phyloP scores from a whole-genome alignment of 75 land plant genomes.

The Sequoia sempervirens region DNA sequence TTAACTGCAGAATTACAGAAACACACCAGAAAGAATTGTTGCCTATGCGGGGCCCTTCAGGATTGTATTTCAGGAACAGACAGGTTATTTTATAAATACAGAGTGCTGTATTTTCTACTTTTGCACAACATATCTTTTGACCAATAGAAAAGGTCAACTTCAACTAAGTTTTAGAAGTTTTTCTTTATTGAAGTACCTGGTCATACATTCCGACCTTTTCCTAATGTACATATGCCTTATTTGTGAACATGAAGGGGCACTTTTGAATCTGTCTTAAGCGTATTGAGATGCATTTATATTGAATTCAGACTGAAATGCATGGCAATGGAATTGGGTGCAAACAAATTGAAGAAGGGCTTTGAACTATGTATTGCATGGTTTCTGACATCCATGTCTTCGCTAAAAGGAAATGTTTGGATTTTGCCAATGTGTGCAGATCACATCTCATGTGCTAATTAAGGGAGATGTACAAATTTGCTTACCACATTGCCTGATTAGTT shows the following conservation, averaged over 20 bases:
- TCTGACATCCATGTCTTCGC: not conserved
- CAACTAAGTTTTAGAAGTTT: not conserved
- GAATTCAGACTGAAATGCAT: not conserved
- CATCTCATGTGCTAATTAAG: not conserved
- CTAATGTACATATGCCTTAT: not conserved
- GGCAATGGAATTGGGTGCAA: not conserved
- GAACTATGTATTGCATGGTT: not conserved
- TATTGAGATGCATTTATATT: not conserved
- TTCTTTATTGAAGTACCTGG: not conserved
- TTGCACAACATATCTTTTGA: not conserved
- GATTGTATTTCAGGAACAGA: not conserved
- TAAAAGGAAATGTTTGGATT: not conserved
- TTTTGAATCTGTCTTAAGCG: not conserved
- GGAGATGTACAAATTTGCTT: not conserved
- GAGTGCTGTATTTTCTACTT: not conserved
- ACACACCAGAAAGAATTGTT: not conserved
- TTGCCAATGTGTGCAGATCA: not conserved
- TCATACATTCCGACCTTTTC: not conserved
- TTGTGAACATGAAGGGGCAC: not conserved
- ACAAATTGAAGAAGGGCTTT: not conserved
- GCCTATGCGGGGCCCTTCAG: not conserved
- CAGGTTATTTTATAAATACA: not conserved
- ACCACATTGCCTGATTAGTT: not conserved
- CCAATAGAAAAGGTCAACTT: not conserved
- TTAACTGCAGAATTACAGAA: not conserved